Base-by-base conservation (phyloP, 2,329 filamentous ascomycete genomes). In the Arthrobotrys sinensis region DNA sequence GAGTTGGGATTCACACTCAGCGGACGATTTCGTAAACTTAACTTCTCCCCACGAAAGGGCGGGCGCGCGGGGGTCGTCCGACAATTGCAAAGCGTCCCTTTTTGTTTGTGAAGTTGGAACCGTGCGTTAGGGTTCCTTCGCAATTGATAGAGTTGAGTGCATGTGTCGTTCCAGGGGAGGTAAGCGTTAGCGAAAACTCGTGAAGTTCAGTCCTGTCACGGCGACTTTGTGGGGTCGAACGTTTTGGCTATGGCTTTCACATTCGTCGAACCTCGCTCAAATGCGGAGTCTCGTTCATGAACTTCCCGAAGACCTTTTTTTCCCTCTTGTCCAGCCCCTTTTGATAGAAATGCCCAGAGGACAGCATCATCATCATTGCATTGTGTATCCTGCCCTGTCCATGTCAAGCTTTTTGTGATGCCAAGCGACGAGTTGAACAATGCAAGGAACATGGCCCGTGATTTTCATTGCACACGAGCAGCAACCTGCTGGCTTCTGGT, bases 381-480 rank as follows among this genome's bases (percentile, higher is more conserved):
- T 28, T 28, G 24, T 28, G 24, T 43, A 53, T 46, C 24, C 14
- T 38, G 68, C 57, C 57, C 43, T 66, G 69, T 73, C 48, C 69
- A 66, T 73, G 62, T 60, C 62, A 66, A 73, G 69, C 50, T 66
- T 65, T 64, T 52, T 57, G 38, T 52, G 50, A 40, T 34, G 50
- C 60, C 38, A 53, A 57, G 34, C 24, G 8, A 19, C 28, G 45
- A 45, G 16, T 34, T 21, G 40, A 32, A 38, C n/a, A 60, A 57
- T 55, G 28, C 46, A 57, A 55, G 38, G 48, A 21, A 32, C 16
- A 16, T 55, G 38, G 55, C 21, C 45, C 52, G 45, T 72, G 67
- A 63, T 75, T 75, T 75, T 62, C 52, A 68, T 53, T 67, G 62
- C 62, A 52, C 32, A 43, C 57, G 46, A 64, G 53, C 57, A 57